Base-by-base conservation (phyloP, 208 protist species). In the Entamoeba invadens region DNA sequence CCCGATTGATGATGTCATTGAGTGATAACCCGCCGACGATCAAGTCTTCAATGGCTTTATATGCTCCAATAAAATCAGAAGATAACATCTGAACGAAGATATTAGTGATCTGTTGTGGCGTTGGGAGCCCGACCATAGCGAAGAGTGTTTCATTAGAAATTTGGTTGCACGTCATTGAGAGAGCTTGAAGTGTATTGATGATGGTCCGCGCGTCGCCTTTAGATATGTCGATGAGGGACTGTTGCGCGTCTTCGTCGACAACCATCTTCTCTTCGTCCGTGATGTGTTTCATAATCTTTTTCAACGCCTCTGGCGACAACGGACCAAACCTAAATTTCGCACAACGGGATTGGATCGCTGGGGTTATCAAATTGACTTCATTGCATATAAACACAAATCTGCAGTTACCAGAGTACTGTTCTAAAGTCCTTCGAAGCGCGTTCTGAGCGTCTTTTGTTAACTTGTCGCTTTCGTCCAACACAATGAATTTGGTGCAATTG, bases 341-440 rank as follows among this genome's bases (percentile, higher is more conserved):
- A 95, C 99, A 99, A n/a, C 99, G 97, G 92, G 98, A 99, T 25
- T 98, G 96, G 35, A 99, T 97, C 4, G 99, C 98, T 94, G 99
- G 98, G 93, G 99, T 99, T 93, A 99, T 99, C 46, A 97, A 97
- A 47, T 96, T 97, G 0, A 99, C 97, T 95, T 99, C 99, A 96
- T 99, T 99, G 96, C 99, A 99, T 45, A 99, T 96, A 93, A 99
- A 97, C 95, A 98, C 99, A 95, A 99, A 99, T 47, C 99, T 97
- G n/a, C 38, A 98, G 97, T 91, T 97, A 97, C 44, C 98, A 98
- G 94, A 98, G 12, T 18, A 98, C 91, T 98, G 97, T 95, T 99
- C 98, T 96, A 99, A 99, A 95, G 98, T 98, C 42, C 98, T 96
- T 45, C 98, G 96, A 38, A 99, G 96, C 8, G 98, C 98, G 31